Base-by-base conservation (phyloP, 345 rosid species). In the Pelargonium nanum region DNA sequence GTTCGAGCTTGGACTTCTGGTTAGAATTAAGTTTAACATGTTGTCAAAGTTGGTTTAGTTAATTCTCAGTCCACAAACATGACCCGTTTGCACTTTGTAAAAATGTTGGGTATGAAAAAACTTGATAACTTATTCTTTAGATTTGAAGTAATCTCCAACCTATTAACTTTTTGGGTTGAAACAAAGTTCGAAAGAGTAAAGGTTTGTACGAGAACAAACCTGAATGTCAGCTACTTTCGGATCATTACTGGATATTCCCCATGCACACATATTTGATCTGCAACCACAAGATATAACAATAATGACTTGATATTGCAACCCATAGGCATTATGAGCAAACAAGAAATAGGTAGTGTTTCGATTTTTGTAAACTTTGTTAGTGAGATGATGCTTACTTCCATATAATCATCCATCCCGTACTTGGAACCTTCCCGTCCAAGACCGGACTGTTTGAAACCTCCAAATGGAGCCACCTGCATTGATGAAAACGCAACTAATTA, bases 401-500 rank as follows among this genome's bases (percentile, higher is more conserved):
- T 76, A 70, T 85, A 93, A 74, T 89, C 97, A 67, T 93, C 99
- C 68, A 89, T 83, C 63, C 99, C 97, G 59, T 93, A 93, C 79
- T 89, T 89, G 66, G 97, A 93, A 70, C 97, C 99, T 79, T 93
- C 97, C 60, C 96, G 85, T 68, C 97, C 99, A 64, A 89, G 89
- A 69, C 96, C 96, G 57, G 97, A 89, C 70, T 93, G 94, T 71
- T 87, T 87, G 63, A 93, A 83, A 70, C 97, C 97, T 53, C 96
- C 98, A 72, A 92, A 92, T 68, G 98, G 98, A 78, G 98, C 96
- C 68, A 89, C 96, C 99, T 87, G 76, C 57, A 61, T 51, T 52
- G 59, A 53, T 64, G 26, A 45, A 20, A 23, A 24, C 10, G 7
- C 23, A 57, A 56, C 50, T 48, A 59, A 32, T 16, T 50, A 40